A percentile compares a stretch with the other conserved stretches of the same genome.
phyloP scores from a whole-genome alignment of 2,329 filamentous ascomycete species.

The Aspergillus sp. region DNA sequence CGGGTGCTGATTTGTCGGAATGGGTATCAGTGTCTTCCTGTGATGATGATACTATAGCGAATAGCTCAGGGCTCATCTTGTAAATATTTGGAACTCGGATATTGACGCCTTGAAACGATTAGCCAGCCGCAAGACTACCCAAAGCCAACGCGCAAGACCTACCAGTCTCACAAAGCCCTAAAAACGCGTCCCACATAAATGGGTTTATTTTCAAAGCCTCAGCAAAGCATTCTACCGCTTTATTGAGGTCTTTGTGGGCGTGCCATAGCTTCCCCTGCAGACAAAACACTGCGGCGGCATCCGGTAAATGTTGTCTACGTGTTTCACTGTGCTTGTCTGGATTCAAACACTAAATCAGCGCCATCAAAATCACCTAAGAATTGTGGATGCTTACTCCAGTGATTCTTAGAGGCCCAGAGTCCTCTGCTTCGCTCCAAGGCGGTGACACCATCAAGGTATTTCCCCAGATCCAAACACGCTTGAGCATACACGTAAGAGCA shows the following conservation, averaged over 20 bases:
- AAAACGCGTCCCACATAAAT: conserved; percentile 98
- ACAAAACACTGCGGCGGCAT: conserved; percentile 77
- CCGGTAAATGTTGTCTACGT: conserved; percentile 68
- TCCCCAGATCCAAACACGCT: conserved; percentile 73
- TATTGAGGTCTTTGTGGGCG: conserved; percentile 72
- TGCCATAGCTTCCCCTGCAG: conserved; percentile 84
- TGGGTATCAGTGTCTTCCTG: conserved; percentile 24
- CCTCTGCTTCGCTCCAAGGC: conserved; percentile 76
- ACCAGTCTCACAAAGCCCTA: conserved; percentile 75
- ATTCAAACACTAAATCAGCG: conserved; percentile 3
- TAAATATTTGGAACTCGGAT: conserved; percentile 84
- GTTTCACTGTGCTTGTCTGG: conserved; percentile 69
- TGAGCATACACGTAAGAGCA: conserved; percentile 92
- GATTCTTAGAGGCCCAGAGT: conserved; percentile 71
- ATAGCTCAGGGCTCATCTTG: conserved; percentile 64
- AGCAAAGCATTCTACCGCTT: conserved; percentile 81
- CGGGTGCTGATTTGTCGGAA: conserved; percentile 26
- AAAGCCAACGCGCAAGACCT: conserved; percentile 11
- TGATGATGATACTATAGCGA: conserved; percentile 41
- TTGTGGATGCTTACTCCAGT: conserved; percentile 61
- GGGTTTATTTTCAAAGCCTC: conserved; percentile 85
- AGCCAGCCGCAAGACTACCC: not conserved
- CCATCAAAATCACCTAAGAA: not conserved
- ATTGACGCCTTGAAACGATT: conserved; percentile 59
- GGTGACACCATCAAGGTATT: conserved; percentile 72